A percentile compares a stretch with the other conserved stretches of the same genome.
Evolutionary conservation across 495 filamentous ascomycete species (phyloP).

Genomic region (Podospora tetraspora): DNA sequence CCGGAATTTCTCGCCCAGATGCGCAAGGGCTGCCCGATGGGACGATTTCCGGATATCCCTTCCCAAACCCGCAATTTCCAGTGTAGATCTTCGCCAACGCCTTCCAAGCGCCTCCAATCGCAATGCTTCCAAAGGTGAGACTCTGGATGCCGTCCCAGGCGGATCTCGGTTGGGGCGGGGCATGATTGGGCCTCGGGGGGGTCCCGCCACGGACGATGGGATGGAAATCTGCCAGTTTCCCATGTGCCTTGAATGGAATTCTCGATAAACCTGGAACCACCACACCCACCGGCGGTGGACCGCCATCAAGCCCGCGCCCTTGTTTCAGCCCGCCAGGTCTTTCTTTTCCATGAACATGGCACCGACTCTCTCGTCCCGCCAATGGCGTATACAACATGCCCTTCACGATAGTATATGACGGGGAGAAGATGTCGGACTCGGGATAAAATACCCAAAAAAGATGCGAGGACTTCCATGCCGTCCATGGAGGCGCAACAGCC

Average conservation of each 20-base stretch:
- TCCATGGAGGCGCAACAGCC: too few relatives aligned
- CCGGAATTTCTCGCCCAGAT: not conserved
- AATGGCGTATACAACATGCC: not conserved
- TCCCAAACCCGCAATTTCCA: not conserved
- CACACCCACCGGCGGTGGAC: not conserved
- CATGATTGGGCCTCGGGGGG: too few relatives aligned
- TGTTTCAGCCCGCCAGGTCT: too few relatives aligned
- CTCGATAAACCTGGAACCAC: not conserved
- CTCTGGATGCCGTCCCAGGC: not conserved
- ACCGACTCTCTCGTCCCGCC: not conserved
- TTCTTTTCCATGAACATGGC: not conserved
- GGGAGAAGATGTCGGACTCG: not conserved
- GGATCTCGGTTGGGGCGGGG: not conserved
- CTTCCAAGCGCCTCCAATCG: not conserved
- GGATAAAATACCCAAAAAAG: not conserved
- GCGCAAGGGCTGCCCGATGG: not conserved
- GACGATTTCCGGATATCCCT: not conserved
- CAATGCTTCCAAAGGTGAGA: not conserved
- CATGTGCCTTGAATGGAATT: not conserved
- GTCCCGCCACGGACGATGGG: not conserved
- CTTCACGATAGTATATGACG: not conserved
- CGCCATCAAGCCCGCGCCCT: too few relatives aligned
- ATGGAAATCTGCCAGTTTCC: not conserved
- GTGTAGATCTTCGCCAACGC: not conserved
- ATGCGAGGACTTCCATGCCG: not conserved